phyloP scores from a whole-genome alignment of 73 alveolate species.

The Diophrys sp. region DNA sequence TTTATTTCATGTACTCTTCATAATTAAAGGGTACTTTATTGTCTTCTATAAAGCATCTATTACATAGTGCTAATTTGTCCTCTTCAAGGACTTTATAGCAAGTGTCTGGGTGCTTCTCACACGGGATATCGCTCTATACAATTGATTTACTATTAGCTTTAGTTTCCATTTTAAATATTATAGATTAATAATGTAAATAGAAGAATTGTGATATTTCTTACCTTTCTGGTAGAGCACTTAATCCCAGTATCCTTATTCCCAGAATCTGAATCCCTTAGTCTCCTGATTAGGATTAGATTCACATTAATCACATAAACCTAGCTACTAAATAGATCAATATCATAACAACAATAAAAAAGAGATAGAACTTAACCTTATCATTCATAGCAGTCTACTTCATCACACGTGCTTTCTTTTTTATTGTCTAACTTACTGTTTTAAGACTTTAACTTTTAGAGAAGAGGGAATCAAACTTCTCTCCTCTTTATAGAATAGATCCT shows the following conservation, averaged over 20 bases:
- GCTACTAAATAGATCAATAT: neutral
- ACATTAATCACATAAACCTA: constrained; percentile 20
- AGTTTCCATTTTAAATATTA: too few species aligned
- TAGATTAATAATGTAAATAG: constrained; percentile 64
- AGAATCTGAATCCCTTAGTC: constrained; percentile 67
- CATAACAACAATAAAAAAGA: neutral
- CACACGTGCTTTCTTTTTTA: neutral
- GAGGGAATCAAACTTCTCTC: neutral
- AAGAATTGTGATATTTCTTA: constrained; percentile 43
- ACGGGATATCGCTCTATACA: too few species aligned
- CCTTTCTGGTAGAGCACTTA: constrained; percentile 23
- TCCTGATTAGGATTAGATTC: constrained; percentile 34
- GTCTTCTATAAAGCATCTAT: too few species aligned
- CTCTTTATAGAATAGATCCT: neutral
- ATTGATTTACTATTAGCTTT: too few species aligned
- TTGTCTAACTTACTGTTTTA: neutral
- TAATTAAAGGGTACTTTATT: too few species aligned
- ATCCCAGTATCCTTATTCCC: constrained; percentile 72
- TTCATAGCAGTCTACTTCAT: neutral
- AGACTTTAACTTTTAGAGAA: neutral
- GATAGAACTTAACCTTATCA: neutral
- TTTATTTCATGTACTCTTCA: too few species aligned
- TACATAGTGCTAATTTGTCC: too few species aligned
- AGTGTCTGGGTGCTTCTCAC: too few species aligned
- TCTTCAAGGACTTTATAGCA: too few species aligned